Base-by-base conservation (phyloP, 148 eudicot genomes). In the Fallopia convolvulus region DNA sequence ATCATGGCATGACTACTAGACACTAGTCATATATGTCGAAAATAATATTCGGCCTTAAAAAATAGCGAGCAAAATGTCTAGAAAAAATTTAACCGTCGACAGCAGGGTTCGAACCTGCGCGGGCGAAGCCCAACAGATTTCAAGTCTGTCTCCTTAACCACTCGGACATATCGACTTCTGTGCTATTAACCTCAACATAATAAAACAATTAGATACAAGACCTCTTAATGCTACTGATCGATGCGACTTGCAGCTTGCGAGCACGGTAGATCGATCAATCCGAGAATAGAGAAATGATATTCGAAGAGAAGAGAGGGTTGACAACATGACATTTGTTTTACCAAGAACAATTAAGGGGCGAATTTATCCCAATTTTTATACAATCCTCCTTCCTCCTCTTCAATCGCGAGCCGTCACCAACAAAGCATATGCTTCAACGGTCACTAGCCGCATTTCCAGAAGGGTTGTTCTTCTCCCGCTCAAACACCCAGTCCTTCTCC, bases 61-160 rank as follows among this genome's bases (percentile, higher is more conserved):
- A 26, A 26, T 26, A 26, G 30, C 30, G 0, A 26, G 30, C 30
- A n/a, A n/a, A n/a, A n/a, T 26, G 30, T n/a, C n/a, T n/a, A n/a
- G n/a, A n/a, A 26, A 14, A 17, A 15, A 40, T 15, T 14, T 15
- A 1, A 40, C 0, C 89, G 96, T 93, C 93, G 91, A 93, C 98
- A 91, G 96, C 96, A 93, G 98, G 97, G 92, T 88, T 93, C 98
- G 93, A 93, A 93, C 98, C 93, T 91, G 97, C 97, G 88, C 96
- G 93, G 90, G 96, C 97, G 81, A 83, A 90, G 91, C 96, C 99
- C 96, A 89, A 89, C 90, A 89, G 92, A 89, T 89, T 89, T 89
- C 92, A 89, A 89, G 90, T 89, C 92, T 89, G 90, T 89, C 92
- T 89, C 90, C 90, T 87, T 87, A 89, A 87, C 92, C 92, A 89